A percentile compares a stretch with the other conserved stretches of the same genome.
These are phyloP conservation scores for Grosmannia clavigera DNA, from an alignment of 2,329 filamentous ascomycete genomes.

Conservation along the genomic window DNA sequence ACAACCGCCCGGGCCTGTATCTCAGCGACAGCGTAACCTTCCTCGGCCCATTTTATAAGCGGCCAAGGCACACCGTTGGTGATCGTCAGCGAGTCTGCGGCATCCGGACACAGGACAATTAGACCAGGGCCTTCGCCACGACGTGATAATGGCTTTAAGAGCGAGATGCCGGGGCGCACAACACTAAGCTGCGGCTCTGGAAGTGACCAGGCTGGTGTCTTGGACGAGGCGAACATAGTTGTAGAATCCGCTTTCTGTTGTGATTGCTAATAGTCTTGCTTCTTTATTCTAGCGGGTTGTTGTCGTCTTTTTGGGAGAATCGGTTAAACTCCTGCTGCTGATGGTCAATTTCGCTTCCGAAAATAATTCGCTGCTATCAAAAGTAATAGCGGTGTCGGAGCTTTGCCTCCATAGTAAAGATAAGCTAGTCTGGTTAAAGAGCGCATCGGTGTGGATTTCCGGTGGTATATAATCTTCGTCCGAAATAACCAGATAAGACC, in stretches of 20 bases:
- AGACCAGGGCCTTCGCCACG: conserved; percentile 4
- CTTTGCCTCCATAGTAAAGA: too few relatives aligned
- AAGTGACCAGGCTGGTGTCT: neutral
- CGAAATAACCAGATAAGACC: too few relatives aligned
- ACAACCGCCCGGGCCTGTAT: conserved; percentile 22
- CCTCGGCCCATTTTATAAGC: conserved; percentile 57
- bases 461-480: too few relatives aligned
- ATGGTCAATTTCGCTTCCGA: too few relatives aligned
- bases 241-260: neutral
- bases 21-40: conserved; percentile 52
- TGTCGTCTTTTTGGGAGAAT: too few relatives aligned
- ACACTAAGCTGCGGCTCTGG: neutral
- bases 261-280: too few relatives aligned
- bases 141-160: conserved; percentile 4
- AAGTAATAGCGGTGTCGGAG: too few relatives aligned
- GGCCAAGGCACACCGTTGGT: conserved; percentile 19
- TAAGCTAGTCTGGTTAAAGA: too few relatives aligned
- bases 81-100: conserved; percentile 2
- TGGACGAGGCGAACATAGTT: conserved; percentile 1
- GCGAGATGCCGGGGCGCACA: neutral
- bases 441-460: too few relatives aligned
- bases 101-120: conserved; percentile 1
- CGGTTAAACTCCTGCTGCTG: too few relatives aligned
- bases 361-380: too few relatives aligned
- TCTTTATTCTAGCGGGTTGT: too few relatives aligned